Evolutionary conservation across 495 filamentous ascomycete genomes (phyloP).

Genomic region (Acidiella bohemica): DNA sequence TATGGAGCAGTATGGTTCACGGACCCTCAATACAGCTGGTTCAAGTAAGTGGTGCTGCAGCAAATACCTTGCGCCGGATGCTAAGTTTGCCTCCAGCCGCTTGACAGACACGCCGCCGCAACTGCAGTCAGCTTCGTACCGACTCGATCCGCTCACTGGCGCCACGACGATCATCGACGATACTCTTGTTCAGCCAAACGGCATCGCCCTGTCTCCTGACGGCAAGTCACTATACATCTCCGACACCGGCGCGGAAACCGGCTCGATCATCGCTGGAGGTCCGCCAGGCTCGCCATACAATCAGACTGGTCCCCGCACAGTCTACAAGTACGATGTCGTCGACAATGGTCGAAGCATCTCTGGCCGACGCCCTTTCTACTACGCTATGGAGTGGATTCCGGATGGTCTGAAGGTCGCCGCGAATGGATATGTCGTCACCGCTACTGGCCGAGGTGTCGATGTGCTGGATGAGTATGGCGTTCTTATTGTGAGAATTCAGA

Average conservation of each 20-base stretch:
- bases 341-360: slow-evolving; percentile 27
- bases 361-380: slow-evolving; percentile 10
- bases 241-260: slow-evolving; percentile 8
- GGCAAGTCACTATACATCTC: slow-evolving; percentile 32
- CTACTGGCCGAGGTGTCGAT: slow-evolving; percentile 17
- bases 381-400: slow-evolving; percentile 13
- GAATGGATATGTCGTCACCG: slow-evolving; percentile 22
- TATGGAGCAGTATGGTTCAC: slow-evolving; percentile 46
- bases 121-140: slow-evolving; percentile 36
- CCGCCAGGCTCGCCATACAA: slow-evolving; percentile 8
- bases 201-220: slow-evolving; percentile 35
- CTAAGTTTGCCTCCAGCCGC: background rate
- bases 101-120: slow-evolving; percentile 27
- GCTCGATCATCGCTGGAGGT: slow-evolving; percentile 4
- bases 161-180: slow-evolving; percentile 20
- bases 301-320: slow-evolving; percentile 7
- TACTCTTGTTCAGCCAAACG: slow-evolving; percentile 29
- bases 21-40: slow-evolving; percentile 33
- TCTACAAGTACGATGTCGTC: slow-evolving; percentile 18
- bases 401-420: slow-evolving; percentile 24
- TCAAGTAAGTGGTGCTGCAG: slow-evolving; percentile 19
- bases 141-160: slow-evolving; percentile 31
- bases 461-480: slow-evolving; percentile 21
- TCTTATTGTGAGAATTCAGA: slow-evolving; percentile 18
- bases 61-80: background rate